phyloP scores from a whole-genome alignment of 495 filamentous ascomycete genomes.

The Rostrohypoxylon terebratum region DNA sequence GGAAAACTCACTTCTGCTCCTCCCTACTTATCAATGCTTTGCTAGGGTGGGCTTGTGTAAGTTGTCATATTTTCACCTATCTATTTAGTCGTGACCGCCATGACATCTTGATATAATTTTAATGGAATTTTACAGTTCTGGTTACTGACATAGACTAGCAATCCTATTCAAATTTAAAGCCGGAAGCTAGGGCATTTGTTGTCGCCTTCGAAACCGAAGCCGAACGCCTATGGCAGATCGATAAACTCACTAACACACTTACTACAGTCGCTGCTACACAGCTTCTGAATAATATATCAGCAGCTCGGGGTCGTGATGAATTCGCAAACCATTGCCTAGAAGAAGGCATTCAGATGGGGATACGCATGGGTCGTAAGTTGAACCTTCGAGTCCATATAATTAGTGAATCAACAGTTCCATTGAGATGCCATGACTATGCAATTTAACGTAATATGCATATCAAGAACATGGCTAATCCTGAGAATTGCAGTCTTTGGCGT shows the following conservation, averaged over 20 bases:
- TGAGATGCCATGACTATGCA: neutral
- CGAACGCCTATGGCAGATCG: slow-evolving; percentile 27
- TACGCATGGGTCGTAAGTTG: slow-evolving; percentile 46
- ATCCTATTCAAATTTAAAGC: slow-evolving; percentile 37
- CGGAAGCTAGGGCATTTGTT: slow-evolving; percentile 24
- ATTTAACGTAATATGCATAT: slow-evolving; percentile 9
- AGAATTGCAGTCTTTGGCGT: slow-evolving; percentile 41
- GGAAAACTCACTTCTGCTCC: slow-evolving; percentile 40
- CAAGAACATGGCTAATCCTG: slow-evolving; percentile 34
- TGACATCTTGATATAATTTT: neutral
- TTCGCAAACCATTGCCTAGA: slow-evolving; percentile 35
- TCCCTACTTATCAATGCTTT: slow-evolving; percentile 33
- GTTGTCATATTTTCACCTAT: neutral
- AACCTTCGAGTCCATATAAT: neutral
- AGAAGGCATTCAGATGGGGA: slow-evolving; percentile 44
- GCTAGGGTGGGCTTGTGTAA: slow-evolving; percentile 43
- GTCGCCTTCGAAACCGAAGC: slow-evolving; percentile 35
- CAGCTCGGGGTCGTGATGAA: slow-evolving; percentile 36
- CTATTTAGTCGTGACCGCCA: neutral
- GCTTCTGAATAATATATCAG: slow-evolving; percentile 31
- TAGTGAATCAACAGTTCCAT: neutral
- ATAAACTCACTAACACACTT: slow-evolving; percentile 37
- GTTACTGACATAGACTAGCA: slow-evolving; percentile 32
- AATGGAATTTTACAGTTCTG: neutral
- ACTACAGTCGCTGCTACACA: slow-evolving; percentile 35